A percentile compares a stretch with the other conserved stretches of the same genome.
Evolutionary conservation across 1,284 basidiomycete genomes (phyloP).

Genomic region (Microstroma glucosiphilum): DNA sequence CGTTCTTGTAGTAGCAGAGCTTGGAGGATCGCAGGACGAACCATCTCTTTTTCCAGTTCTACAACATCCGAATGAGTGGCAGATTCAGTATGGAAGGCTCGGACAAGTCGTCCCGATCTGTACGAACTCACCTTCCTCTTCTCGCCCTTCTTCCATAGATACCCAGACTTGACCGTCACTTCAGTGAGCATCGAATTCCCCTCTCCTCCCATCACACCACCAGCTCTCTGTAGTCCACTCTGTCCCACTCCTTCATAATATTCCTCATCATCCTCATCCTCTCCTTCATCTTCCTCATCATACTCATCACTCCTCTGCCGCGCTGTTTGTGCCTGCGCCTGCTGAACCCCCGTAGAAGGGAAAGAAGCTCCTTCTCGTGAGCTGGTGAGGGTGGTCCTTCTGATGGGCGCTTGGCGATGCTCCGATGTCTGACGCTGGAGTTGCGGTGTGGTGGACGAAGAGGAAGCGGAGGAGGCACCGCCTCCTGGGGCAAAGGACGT

Average conservation of each 20-base stretch:
- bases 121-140: constrained; percentile 71
- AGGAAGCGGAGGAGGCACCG: too few species aligned
- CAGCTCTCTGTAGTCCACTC: constrained; percentile 61
- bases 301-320: constrained; percentile 72
- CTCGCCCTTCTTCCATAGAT: constrained; percentile 92
- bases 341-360: not conserved
- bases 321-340: not conserved
- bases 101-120: not conserved
- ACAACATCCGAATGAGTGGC: too few species aligned
- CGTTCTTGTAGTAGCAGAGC: constrained; percentile 93
- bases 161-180: constrained; percentile 78
- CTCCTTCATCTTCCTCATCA: constrained; percentile 46
- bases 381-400: too few species aligned
- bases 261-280: constrained; percentile 22
- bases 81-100: not conserved
- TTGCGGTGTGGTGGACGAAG: too few species aligned
- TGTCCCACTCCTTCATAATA: constrained; percentile 65
- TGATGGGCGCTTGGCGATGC: too few species aligned
- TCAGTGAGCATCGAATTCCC: constrained; percentile 56
- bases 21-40: constrained; percentile 87
- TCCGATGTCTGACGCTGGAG: too few species aligned
- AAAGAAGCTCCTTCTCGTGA: not conserved
- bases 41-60: constrained; percentile 99
- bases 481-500: too few species aligned
- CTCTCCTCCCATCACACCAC: constrained; percentile 53